These are phyloP conservation scores for Ballota nigra DNA, from an alignment of 257 asterid genomes.

Conservation along the genomic window DNA sequence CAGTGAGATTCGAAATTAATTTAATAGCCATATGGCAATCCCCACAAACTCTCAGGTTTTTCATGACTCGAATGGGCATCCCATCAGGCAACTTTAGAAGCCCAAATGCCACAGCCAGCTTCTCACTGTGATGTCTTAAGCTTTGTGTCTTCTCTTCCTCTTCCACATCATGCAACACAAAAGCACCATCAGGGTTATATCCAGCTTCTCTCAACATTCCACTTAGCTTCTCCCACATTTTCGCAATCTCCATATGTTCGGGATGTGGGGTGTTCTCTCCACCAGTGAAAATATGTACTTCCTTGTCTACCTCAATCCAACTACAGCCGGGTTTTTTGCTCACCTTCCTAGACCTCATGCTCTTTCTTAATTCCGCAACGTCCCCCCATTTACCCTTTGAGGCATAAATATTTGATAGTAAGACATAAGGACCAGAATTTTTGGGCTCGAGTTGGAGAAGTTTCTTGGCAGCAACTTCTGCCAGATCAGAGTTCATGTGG, in stretches of 20 bases:
- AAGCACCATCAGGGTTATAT: slow-evolving; percentile 53
- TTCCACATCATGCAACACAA: slow-evolving; percentile 60
- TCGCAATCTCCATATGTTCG: slow-evolving; percentile 39
- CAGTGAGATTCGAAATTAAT: slow-evolving; percentile 43
- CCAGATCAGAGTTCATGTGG: slow-evolving; percentile 61
- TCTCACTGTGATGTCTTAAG: slow-evolving; percentile 62
- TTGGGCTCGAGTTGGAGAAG: slow-evolving; percentile 63
- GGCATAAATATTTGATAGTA: slow-evolving; percentile 71
- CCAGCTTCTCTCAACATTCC: slow-evolving; percentile 58
- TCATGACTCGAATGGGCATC: slow-evolving; percentile 59
- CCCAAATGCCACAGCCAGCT: slow-evolving; percentile 71
- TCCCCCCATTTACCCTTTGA: slow-evolving; percentile 63
- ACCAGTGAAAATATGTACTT: slow-evolving; percentile 64
- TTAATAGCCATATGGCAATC: slow-evolving; percentile 69
- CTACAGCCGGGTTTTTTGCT: slow-evolving; percentile 73
- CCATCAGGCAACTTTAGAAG: slow-evolving; percentile 59
- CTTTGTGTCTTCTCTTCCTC: slow-evolving; percentile 61
- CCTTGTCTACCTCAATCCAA: slow-evolving; percentile 77
- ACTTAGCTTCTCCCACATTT: slow-evolving; percentile 52
- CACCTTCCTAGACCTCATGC: slow-evolving; percentile 52
- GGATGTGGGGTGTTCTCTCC: slow-evolving; percentile 52
- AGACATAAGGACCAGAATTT: slow-evolving; percentile 60
- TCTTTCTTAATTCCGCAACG: slow-evolving; percentile 54
- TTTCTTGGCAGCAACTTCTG: slow-evolving; percentile 65
- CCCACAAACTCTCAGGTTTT: slow-evolving; percentile 69